phyloP scores from a whole-genome alignment of 2,329 filamentous ascomycete species.

The Rosellinia necatrix region DNA sequence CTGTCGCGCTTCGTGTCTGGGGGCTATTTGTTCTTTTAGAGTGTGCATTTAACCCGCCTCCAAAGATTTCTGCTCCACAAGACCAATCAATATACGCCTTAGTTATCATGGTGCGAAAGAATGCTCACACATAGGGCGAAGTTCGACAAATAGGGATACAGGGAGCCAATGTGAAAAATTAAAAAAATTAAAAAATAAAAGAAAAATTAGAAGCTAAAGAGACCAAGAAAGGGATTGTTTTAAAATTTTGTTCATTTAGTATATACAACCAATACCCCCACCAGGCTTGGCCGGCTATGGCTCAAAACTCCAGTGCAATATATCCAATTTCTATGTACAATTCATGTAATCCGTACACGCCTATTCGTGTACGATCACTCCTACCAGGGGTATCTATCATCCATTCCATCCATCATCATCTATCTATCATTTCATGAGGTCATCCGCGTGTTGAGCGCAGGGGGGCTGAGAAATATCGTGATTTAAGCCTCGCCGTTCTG shows the following conservation, averaged over 20 bases:
- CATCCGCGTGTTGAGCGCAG: not conserved
- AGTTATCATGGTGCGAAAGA: no score
- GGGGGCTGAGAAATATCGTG: not conserved
- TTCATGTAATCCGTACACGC: not conserved
- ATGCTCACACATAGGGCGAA: no score
- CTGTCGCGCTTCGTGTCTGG: no score
- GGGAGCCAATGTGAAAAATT: no score
- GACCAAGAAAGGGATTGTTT: not conserved
- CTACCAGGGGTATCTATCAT: constrained; percentile 21
- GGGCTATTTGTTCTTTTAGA: no score
- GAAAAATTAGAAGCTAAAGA: no score
- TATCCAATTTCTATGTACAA: not conserved
- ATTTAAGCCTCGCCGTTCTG: constrained; percentile 39
- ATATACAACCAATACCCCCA: constrained; percentile 13
- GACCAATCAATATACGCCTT: no score
- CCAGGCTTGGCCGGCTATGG: not conserved
- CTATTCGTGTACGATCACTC: not conserved
- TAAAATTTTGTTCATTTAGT: not conserved
- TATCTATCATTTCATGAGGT: constrained; percentile 1
- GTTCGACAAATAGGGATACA: no score
- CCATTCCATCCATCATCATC: constrained; percentile 11
- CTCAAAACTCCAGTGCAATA: constrained; percentile 7
- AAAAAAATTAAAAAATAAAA: no score
- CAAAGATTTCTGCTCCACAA: no score
- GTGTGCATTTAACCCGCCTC: no score